Evolutionary conservation across 2,329 filamentous ascomycete genomes (phyloP), one percentile per base, ranked within the genome.

Genomic region (Fusarium praegraminearum): DNA sequence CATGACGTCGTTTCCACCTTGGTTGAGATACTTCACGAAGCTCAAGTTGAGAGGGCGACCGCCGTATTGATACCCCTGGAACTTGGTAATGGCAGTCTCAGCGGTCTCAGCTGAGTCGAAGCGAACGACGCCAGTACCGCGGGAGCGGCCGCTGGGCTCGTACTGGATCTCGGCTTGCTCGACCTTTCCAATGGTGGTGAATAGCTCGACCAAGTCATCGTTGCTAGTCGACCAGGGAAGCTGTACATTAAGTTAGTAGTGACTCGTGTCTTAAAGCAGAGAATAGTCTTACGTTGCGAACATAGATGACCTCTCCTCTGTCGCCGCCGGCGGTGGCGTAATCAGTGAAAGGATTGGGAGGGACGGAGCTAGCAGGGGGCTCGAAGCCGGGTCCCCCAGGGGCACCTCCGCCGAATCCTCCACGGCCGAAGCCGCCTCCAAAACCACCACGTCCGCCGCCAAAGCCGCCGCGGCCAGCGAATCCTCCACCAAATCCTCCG

Each of bases 81-180:
- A 99, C 80, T 99, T 99, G 76, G 93, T 89, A 75, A 99, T 98
- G 46, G 95, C 91, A 24, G 94, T 98, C 75, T 97, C 94, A 2
- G 96, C 94, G 68, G 94, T 97, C 11, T 94, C 90, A 18, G 89
- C 83, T 56, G 83, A 88, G 77, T 97, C 93, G 78, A 99, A 98
- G 67, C 96, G 91, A 58, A 99, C 96, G n/a, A 99, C 96, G 78
- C 96, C 96, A 62, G 93, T 96, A 70, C 96, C 96, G 70, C 94
- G 92, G 64, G 96, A 99, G 75, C 96, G 93, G 46, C 96, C 96
- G 76, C 97, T 98, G 6, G 93, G 92, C 80, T 99, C 96, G 77
- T 99, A 98, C 81, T 99, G 96, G 60, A 99, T 98, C 82, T 99
- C 96, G n/a, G 96, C 96, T 76, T 96, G 94, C 76, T 98, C 94